A percentile compares a stretch with the other conserved stretches of the same genome.
Conservation (phyloP, 108 stramenopile genomes). For the Pseudonitzschia pungens region DNA sequence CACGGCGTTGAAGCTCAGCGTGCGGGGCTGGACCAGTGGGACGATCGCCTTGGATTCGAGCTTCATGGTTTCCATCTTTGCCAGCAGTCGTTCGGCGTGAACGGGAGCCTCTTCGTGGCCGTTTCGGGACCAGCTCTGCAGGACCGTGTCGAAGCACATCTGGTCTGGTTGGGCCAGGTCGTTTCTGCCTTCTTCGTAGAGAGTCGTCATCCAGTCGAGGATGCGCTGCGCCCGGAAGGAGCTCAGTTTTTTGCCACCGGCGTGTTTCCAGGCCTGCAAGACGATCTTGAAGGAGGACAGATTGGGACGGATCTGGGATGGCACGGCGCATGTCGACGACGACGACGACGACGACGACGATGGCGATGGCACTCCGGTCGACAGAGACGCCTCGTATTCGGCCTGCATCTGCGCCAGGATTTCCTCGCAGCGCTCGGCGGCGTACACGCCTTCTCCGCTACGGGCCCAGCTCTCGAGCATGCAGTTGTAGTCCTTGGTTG, state of each 20-base stretch:
- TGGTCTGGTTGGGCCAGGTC: slow-evolving; percentile 51
- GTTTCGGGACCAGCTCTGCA: slow-evolving; percentile 59
- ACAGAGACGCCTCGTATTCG: slow-evolving; percentile 36
- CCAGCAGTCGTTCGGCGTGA: slow-evolving; percentile 61
- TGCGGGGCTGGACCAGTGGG: slow-evolving; percentile 30
- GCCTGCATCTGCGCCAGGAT: slow-evolving; percentile 73
- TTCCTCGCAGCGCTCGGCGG: slow-evolving; percentile 68
- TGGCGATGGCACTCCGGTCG: too few relatives aligned
- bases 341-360: slow-evolving; percentile 35
- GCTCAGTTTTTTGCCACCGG: slow-evolving; percentile 15
- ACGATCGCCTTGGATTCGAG: slow-evolving; percentile 11
- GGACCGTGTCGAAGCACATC: slow-evolving; percentile 62
- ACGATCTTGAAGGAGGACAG: slow-evolving; percentile 37
- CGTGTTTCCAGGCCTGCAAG: slow-evolving; percentile 46
- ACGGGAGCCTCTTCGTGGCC: slow-evolving; percentile 54
- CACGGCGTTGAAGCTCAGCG: slow-evolving; percentile 61
- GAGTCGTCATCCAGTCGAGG: slow-evolving; percentile 68
- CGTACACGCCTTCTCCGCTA: slow-evolving; percentile 50
- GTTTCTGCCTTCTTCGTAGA: slow-evolving; percentile 48
- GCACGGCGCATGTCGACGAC: not conserved
- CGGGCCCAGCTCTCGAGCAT: slow-evolving; percentile 69
- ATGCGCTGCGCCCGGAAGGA: slow-evolving; percentile 46
- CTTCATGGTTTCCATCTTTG: slow-evolving; percentile 56
- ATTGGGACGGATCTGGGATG: slow-evolving; percentile 59
- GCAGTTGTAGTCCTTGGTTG: slow-evolving; percentile 65